These are phyloP conservation scores for Nakataea oryzae DNA, from an alignment of 2,329 filamentous ascomycete genomes.

Conservation along the genomic window DNA sequence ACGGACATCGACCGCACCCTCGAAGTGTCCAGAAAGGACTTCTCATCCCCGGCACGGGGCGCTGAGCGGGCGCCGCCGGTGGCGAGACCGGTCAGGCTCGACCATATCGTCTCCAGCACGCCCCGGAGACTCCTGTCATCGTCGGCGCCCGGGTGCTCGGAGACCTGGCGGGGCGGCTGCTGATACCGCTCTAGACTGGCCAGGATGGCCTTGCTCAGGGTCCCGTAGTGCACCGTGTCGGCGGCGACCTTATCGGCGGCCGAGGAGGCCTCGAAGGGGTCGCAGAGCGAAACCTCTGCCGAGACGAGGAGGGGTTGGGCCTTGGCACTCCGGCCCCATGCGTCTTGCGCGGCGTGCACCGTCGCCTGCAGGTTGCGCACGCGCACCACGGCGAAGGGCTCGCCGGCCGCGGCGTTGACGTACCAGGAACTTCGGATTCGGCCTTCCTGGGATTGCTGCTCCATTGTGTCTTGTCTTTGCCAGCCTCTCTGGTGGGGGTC, in stretches of 20 bases:
- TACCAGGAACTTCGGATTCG: conserved; percentile 24
- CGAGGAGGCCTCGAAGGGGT: conserved; percentile 47
- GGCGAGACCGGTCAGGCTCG: conserved; percentile 22
- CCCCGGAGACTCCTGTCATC: conserved; percentile 13
- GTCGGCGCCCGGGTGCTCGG: conserved; percentile 8
- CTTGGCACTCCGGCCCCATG: conserved; percentile 52
- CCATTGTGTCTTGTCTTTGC: background rate
- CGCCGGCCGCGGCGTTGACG: conserved; percentile 27
- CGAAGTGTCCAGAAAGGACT: conserved; percentile 22
- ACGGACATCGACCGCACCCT: conserved; percentile 37
- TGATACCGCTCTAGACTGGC: conserved; percentile 21
- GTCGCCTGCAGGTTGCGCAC: conserved; percentile 51
- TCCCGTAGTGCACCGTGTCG: conserved; percentile 71
- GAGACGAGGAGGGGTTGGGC: conserved; percentile 54
- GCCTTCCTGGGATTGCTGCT: background rate
- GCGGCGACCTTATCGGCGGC: conserved; percentile 47
- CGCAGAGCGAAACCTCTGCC: conserved; percentile 43
- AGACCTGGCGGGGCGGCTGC: conserved; percentile 6
- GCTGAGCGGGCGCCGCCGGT: conserved; percentile 19
- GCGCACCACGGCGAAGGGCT: conserved; percentile 41
- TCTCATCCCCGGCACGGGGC: conserved; percentile 15
- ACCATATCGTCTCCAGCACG: conserved; percentile 26
- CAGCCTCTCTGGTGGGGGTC: background rate
- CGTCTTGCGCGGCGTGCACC: conserved; percentile 49
- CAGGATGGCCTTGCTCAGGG: conserved; percentile 55